phyloP scores from a whole-genome alignment of 2,329 filamentous ascomycete species.

The Harringtonia lauricola region DNA sequence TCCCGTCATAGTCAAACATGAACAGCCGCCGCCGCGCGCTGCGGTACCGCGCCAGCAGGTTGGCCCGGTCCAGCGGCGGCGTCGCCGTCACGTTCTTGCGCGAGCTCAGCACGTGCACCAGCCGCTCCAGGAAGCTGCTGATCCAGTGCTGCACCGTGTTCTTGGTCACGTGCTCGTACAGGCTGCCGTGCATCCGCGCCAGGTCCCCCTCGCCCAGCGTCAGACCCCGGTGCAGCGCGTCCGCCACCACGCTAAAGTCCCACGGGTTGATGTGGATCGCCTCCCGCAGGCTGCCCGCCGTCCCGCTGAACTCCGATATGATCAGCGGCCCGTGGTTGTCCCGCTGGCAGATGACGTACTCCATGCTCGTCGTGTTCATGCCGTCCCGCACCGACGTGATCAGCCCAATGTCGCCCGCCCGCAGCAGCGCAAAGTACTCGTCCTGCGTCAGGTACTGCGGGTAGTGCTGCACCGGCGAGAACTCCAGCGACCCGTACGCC shows the following conservation, averaged over 20 bases:
- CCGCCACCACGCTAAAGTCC: conserved; percentile 76
- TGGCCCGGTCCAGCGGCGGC: conserved; percentile 66
- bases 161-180: conserved; percentile 75
- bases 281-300: conserved; percentile 71
- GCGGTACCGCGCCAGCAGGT: conserved; percentile 64
- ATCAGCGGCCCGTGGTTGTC: conserved; percentile 81
- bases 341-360: conserved; percentile 88
- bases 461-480: conserved; percentile 87
- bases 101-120: conserved; percentile 70
- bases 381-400: conserved; percentile 94
- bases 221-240: conserved; percentile 71
- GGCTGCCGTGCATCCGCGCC: conserved; percentile 55
- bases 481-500: conserved; percentile 75
- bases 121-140: conserved; percentile 62
- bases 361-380: conserved; percentile 95
- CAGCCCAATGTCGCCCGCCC: conserved; percentile 79
- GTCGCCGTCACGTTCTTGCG: conserved; percentile 67
- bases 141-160: conserved; percentile 86
- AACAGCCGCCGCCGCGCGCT: conserved; percentile 71
- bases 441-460: conserved; percentile 82
- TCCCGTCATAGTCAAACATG: conserved; percentile 99
- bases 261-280: conserved; percentile 96
- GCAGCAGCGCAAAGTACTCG: conserved; percentile 90
- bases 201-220: conserved; percentile 61
- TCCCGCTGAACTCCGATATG: conserved; percentile 92